phyloP scores from a whole-genome alignment of 768 basidiomycete species.

The Tylopilus balloui region DNA sequence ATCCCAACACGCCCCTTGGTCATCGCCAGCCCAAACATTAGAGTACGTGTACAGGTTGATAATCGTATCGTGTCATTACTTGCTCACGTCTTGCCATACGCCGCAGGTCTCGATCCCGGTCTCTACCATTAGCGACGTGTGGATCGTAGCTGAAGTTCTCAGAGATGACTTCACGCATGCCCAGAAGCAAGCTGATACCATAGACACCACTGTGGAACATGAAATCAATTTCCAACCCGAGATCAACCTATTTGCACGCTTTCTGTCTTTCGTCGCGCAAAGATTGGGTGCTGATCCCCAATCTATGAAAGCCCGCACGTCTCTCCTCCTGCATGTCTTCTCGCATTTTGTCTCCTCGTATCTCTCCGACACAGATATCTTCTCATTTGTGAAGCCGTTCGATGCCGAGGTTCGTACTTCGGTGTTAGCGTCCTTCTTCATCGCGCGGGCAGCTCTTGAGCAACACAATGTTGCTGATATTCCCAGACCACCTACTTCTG shows the following conservation, averaged over 20 bases:
- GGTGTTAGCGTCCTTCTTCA: conserved; percentile 76
- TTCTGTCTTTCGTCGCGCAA: conserved; percentile 71
- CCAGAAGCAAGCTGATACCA: conserved; percentile 52
- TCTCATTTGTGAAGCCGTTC: conserved; percentile 72
- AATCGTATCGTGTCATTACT: background rate
- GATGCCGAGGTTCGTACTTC: conserved; percentile 71
- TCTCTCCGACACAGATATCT: conserved; percentile 71
- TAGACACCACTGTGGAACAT: conserved; percentile 48
- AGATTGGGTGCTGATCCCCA: conserved; percentile 54
- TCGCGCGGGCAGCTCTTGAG: conserved; percentile 67
- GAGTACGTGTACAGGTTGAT: conserved; percentile 29
- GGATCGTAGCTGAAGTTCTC: conserved; percentile 90
- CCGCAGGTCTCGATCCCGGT: conserved; percentile 81
- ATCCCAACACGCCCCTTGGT: conserved; percentile 35
- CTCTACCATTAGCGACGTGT: conserved; percentile 73
- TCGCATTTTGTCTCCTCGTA: conserved; percentile 74
- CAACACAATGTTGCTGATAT: conserved; percentile 49
- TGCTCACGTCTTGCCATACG: conserved; percentile 2
- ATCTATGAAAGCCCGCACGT: conserved; percentile 48
- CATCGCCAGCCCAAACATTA: conserved; percentile 30
- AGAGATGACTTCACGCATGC: conserved; percentile 80
- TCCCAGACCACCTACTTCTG: conserved; percentile 57
- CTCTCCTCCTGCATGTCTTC: conserved; percentile 71
- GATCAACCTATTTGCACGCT: conserved; percentile 76
- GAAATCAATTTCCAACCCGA: conserved; percentile 60